Base-by-base conservation (phyloP, 768 basidiomycete species). In the Tylopilus sp. region DNA sequence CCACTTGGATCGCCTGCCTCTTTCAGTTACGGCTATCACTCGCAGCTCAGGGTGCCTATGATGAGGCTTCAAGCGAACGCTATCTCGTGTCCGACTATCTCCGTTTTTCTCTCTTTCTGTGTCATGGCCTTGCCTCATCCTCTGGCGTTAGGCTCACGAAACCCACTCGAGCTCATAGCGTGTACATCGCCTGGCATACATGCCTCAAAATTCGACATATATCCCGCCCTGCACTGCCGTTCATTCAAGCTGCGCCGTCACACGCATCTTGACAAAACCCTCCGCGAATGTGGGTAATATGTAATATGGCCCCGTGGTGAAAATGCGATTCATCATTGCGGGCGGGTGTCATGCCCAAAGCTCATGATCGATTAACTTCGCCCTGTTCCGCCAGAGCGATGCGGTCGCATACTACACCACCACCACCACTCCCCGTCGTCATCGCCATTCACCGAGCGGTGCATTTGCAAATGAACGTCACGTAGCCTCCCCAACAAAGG, bases 251-350 rank as follows among this genome's bases (percentile, higher is more conserved):
- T 65, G 57, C 62, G 59, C 57, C 53, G 30, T 59, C 30, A 58
- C 62, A 63, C 60, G 59, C 57, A 50, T 30, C 31, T 33, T 45
- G 48, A 52, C 47, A 36, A 36, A 61, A 39, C 2, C 53, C 57
- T 61, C 55, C 63, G 62, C 63, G 53, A 59, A 44, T 28, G 40
- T 53, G 53, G 17, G 33, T 52, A 59, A 65, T 63, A 63, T 63
- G 62, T 63, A 63, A 63, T 63, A 63, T 43, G 47, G 23, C 52
- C 60, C 57, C 60, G 60, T 63, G 63, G 52, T 50, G 41, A 23
- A 21, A 40, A 42, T 47, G 59, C 40, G 50, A 61, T 39, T 51
- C 61, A 51, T 64, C 62, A 62, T 57, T 48, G 56, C 59, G 59
- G n/a, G 44, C 53, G 52, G 53, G 45, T 53, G 51, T 53, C 56